Evolutionary conservation across 306 rosid species (phyloP).

Genomic region (Sophora flavescens): DNA sequence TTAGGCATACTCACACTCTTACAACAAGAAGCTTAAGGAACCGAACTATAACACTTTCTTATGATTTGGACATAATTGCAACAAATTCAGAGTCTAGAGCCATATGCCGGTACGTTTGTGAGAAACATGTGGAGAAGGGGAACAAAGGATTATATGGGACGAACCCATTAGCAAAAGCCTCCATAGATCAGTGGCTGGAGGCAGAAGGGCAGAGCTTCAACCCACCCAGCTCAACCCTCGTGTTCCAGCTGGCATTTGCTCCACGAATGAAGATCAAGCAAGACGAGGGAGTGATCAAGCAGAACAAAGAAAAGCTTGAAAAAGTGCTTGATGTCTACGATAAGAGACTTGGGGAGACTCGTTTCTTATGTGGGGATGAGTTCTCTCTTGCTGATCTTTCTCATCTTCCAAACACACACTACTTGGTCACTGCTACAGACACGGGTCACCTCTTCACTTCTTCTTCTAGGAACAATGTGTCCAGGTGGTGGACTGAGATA

Average conservation of each 20-base stretch:
- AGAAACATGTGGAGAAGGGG: conserved; percentile 64
- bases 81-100: conserved; percentile 74
- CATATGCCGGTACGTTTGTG: conserved; percentile 86
- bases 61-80: not conserved
- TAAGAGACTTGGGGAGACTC: conserved; percentile 62
- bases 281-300: conserved; percentile 58
- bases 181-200: conserved; percentile 88
- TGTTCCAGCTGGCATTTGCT: conserved; percentile 85
- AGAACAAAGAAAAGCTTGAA: conserved; percentile 62
- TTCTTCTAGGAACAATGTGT: conserved; percentile 55
- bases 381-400: conserved; percentile 91
- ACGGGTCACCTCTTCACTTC: conserved; percentile 59
- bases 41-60: too few species aligned
- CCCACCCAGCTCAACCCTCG: conserved; percentile 70
- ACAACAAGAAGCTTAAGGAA: too few species aligned
- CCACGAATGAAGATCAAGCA: conserved; percentile 83
- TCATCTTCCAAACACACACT: conserved; percentile 82
- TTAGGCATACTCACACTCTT: too few species aligned
- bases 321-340: conserved; percentile 84
- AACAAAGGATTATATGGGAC: conserved; percentile 71
- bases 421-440: conserved; percentile 52
- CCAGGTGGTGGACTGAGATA: conserved; percentile 88
- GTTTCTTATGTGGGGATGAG: conserved; percentile 75
- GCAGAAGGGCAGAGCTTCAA: conserved; percentile 85
- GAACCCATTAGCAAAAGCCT: conserved; percentile 71